A percentile compares a stretch with the other conserved stretches of the same genome.
phyloP scores from a whole-genome alignment of 306 rosid genomes.

The Inga oerstediana region DNA sequence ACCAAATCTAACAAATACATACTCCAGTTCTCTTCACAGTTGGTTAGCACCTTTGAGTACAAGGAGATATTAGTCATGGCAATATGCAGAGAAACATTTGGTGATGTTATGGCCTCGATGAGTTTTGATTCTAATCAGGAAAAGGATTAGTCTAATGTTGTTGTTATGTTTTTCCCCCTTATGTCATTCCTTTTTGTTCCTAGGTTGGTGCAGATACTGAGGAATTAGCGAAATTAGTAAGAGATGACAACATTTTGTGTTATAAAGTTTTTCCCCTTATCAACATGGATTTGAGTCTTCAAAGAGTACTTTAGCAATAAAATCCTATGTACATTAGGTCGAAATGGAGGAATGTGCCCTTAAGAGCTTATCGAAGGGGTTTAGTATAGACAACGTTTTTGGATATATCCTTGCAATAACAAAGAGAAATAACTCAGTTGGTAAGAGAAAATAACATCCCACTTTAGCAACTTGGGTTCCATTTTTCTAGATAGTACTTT shows the following conservation, averaged over 20 bases:
- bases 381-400: neutral
- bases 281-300: conserved; percentile 1
- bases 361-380: neutral
- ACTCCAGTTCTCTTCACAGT: neutral
- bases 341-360: neutral
- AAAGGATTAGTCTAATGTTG: neutral
- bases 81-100: neutral
- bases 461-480: neutral
- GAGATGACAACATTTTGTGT: neutral
- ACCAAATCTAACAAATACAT: neutral
- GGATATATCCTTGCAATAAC: neutral
- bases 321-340: neutral
- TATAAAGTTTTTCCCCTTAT: neutral
- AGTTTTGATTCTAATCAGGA: neutral
- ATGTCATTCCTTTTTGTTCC: neutral
- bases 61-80: neutral
- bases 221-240: neutral
- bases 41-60: neutral
- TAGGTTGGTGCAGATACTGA: neutral
- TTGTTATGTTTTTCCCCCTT: neutral
- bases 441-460: neutral
- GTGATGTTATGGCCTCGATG: neutral
- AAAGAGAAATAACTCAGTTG: neutral
- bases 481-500: neutral
- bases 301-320: neutral